These are phyloP conservation scores for Ciborinia camelliae DNA, from an alignment of 2,329 filamentous ascomycete species.

Conservation along the genomic window DNA sequence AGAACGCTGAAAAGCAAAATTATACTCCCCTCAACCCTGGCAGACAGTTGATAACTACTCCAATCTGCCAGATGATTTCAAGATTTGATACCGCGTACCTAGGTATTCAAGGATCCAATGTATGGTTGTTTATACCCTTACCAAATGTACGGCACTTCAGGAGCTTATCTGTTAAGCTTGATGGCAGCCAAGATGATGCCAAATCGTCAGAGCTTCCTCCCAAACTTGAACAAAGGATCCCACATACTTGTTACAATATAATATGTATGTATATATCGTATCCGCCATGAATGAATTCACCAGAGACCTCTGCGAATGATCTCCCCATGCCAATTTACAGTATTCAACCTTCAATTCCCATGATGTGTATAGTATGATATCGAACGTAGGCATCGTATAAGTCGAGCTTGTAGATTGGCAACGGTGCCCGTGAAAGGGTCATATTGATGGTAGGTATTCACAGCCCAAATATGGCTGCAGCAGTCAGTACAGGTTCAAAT, in stretches of 20 bases:
- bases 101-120: neutral
- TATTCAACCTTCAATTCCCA: neutral
- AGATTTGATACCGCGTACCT: constrained; percentile 1
- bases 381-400: neutral
- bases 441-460: neutral
- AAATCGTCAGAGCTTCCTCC: neutral
- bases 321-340: neutral
- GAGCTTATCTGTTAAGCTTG: neutral
- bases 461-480: neutral
- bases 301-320: neutral
- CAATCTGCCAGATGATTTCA: constrained; percentile 8
- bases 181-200: neutral
- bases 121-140: neutral
- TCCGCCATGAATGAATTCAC: neutral
- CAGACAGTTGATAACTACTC: constrained; percentile 17
- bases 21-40: constrained; percentile 15
- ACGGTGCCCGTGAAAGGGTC: neutral
- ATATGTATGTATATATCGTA: neutral
- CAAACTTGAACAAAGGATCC: neutral
- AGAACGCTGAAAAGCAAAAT: constrained; percentile 17
- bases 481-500: neutral
- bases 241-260: neutral
- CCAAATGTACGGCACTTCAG: neutral
- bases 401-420: neutral
- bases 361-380: neutral